Evolutionary conservation across 495 filamentous ascomycete genomes (phyloP), one percentile per base, ranked within the genome.

Genomic region (Hypoxylon cercidicola): DNA sequence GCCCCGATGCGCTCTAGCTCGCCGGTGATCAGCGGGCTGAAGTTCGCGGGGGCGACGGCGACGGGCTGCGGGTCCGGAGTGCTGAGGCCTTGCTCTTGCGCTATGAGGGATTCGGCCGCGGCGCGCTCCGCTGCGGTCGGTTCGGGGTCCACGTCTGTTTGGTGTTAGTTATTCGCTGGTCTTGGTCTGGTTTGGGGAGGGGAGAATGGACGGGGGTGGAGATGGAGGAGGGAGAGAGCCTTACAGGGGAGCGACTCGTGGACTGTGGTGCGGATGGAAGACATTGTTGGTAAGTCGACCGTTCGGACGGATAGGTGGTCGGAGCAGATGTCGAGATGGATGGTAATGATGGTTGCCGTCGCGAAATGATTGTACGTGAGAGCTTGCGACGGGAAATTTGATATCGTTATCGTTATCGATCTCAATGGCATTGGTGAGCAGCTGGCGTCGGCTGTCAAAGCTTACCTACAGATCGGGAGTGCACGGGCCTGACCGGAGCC

Each of bases 231-330:
- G 13, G n/a, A 30, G 23, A 55, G 25, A 44, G 40, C 49, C 76
- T 28, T 87, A 93, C 91, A 96, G 18, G 91, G 92, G 13, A 96
- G 87, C 12, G 91, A 96, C 72, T 96, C 92, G 77, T 94, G 90
- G 40, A 85, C 82, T 64, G 85, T 85, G 48, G 84, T 85, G 58
- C 56, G 64, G 32, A 90, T 88, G 52, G 91, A 81, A 55, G 90
- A 83, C 88, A 92, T 90, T 25, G 59, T 28, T 77, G 61, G 41
- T 45, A 25, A 43, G 28, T 50, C 7, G 5, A 11, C 13, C 47
- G n/a, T 50, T 37, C 20, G 15, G 16, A 10, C 3, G 11, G 15
- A 1, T 2, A 12, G 34, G 34, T 12, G 11, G 34, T n/a, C 34
- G 30, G 43, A 25, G 23, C 41, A 18, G 13, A 10, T 40, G 15